Conservation (phyloP, 306 rosid species). For the peach (Prunus persica) region Prunus_persica_NCBIv2 NC_034016.1:1790001-1790500, state of each 20-base stretch:
- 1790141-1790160: slow-evolving; percentile 30
- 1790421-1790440: too few species aligned
- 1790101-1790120: slow-evolving; percentile 18
- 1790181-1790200: neutral
- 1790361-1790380: too few species aligned
- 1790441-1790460: too few species aligned
- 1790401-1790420: too few species aligned
- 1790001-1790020: slow-evolving; percentile 23
- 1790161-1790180: slow-evolving; percentile 16
- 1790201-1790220: neutral
- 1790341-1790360: too few species aligned
- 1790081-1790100: slow-evolving; percentile 16
- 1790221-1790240: neutral
- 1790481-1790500: too few species aligned
- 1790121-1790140: slow-evolving; percentile 20
- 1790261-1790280: neutral
- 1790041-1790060: slow-evolving; percentile 14
- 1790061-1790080: slow-evolving; percentile 14
- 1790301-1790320: too few species aligned
- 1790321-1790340: too few species aligned
- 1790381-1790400: too few species aligned
- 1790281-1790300: neutral
- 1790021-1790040: slow-evolving; percentile 17
- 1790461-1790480: too few species aligned
- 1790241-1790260: neutral